Conservation (phyloP, 2,329 filamentous ascomycete species). For the Penicillium rolfsii region DNA sequence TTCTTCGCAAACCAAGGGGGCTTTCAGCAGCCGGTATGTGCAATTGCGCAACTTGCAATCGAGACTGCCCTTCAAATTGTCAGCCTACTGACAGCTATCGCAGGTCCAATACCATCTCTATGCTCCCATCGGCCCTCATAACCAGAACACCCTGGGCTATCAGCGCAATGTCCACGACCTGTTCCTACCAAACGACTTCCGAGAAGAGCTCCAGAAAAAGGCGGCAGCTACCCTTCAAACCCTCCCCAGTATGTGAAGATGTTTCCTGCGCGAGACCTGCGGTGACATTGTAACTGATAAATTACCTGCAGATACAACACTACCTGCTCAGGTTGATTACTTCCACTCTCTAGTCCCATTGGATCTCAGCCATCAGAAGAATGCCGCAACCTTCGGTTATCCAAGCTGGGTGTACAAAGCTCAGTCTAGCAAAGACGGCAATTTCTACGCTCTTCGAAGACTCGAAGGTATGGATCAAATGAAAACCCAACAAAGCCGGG, state of each 20-base stretch:
- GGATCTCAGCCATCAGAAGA: slow-evolving; percentile 79
- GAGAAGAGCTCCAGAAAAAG: slow-evolving; percentile 88
- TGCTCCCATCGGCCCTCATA: slow-evolving; percentile 79
- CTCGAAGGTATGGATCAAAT: slow-evolving; percentile 66
- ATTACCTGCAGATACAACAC: slow-evolving; percentile 59
- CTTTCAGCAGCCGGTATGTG: slow-evolving; percentile 66
- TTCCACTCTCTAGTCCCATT: slow-evolving; percentile 92
- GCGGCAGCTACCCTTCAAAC: slow-evolving; percentile 82
- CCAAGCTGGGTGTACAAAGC: slow-evolving; percentile 96
- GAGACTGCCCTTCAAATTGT: not conserved
- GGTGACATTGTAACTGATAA: not conserved
- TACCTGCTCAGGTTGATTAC: slow-evolving; percentile 76
- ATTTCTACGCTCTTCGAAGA: slow-evolving; percentile 82
- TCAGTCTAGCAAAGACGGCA: slow-evolving; percentile 82
- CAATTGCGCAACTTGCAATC: not conserved
- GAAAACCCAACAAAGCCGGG: too few species aligned
- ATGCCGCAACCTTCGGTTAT: slow-evolving; percentile 78
- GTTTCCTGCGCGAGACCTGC: not conserved
- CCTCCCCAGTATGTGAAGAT: slow-evolving; percentile 66
- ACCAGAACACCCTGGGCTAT: slow-evolving; percentile 78
- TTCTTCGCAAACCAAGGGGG: slow-evolving; percentile 66
- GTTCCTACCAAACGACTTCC: slow-evolving; percentile 82
- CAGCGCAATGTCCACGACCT: slow-evolving; percentile 88
- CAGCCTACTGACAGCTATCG: not conserved
- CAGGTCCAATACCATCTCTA: slow-evolving; percentile 91